Evolutionary conservation across 306 rosid species (phyloP).

Genomic region (Rosa rugosa): DNA sequence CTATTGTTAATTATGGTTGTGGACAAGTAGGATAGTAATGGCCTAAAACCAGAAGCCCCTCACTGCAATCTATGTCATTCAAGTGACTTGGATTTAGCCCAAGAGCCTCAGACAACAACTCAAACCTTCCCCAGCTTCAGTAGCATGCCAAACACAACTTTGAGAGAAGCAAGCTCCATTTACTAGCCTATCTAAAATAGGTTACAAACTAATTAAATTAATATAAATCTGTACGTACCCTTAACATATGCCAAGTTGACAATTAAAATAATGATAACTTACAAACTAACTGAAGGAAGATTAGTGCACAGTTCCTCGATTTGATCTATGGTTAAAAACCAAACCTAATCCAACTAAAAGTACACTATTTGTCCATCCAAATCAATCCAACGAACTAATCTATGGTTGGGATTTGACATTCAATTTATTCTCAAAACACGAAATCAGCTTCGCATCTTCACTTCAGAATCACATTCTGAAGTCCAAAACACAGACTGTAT

Average conservation of each 20-base stretch:
- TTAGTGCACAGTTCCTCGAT: not conserved
- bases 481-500: constrained; percentile 72
- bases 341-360: constrained; percentile 18
- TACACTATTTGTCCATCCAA: constrained; percentile 1
- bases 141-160: no score
- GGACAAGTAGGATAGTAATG: no score
- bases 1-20: no score
- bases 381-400: constrained; percentile 1
- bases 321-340: constrained; percentile 23
- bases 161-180: no score
- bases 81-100: no score
- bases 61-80: no score
- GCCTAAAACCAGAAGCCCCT: no score
- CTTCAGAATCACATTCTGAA: constrained; percentile 42
- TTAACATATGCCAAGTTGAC: not conserved
- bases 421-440: not conserved
- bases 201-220: not conserved
- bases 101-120: no score
- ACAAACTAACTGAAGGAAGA: constrained; percentile 5
- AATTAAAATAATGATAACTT: not conserved
- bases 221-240: constrained; percentile 12
- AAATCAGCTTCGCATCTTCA: not conserved
- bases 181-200: not conserved
- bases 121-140: no score
- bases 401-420: not conserved